Evolutionary conservation across 257 asterid species (phyloP).

Genomic region (Nicotiana benthamiana): DNA sequence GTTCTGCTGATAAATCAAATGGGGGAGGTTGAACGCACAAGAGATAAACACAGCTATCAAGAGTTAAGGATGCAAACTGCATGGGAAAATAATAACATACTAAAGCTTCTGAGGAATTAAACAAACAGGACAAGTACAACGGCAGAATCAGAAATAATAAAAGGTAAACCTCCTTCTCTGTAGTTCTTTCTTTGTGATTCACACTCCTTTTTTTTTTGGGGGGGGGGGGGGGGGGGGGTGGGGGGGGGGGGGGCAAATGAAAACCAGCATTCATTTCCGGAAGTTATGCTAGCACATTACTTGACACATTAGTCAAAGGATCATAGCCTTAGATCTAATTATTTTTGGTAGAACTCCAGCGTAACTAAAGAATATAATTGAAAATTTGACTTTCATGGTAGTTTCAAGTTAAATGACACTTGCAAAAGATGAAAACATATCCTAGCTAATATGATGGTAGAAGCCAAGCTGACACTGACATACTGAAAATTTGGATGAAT

Average conservation of each 20-base stretch:
- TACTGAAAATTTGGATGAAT: not conserved
- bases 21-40: slow-evolving; percentile 14
- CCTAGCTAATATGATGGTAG: not conserved
- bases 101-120: not conserved
- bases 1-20: slow-evolving; percentile 4
- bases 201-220: not conserved
- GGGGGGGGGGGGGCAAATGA: not conserved
- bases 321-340: not conserved
- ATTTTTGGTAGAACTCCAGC: not conserved
- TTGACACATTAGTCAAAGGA: not conserved
- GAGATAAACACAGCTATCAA: slow-evolving; percentile 18
- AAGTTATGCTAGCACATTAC: not conserved
- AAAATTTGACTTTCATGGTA: not conserved
- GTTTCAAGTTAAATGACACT: not conserved
- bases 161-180: not conserved
- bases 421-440: not conserved
- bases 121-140: not conserved
- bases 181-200: not conserved
- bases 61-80: slow-evolving; percentile 8
- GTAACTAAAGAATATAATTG: not conserved
- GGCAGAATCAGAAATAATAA: not conserved
- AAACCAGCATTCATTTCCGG: not conserved
- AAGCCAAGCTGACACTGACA: not conserved
- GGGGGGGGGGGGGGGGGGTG: not conserved
- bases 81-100: not conserved